phyloP scores from a whole-genome alignment of 345 rosid genomes.

The Pseudoturritis turrita region DNA sequence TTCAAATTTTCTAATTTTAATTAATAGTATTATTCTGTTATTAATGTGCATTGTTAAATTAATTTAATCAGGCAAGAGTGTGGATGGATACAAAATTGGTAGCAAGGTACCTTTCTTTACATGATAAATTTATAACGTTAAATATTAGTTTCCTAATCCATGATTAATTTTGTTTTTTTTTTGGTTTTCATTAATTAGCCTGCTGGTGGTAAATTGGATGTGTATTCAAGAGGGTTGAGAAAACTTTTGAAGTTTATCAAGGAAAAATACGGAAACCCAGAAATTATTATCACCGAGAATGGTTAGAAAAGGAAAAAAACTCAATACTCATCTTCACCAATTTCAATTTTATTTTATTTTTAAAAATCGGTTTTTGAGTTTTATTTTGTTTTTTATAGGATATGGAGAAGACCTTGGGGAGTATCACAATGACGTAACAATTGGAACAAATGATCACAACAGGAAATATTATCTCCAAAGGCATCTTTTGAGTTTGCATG shows the following conservation, averaged over 20 bases:
- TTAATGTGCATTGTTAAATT: neutral
- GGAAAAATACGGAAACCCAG: constrained; percentile 35
- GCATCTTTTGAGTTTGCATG: constrained; percentile 24
- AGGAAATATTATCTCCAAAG: constrained; percentile 29
- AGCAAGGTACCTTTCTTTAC: constrained; percentile 21
- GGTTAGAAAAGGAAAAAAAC: constrained; percentile 27
- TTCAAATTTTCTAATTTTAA: neutral
- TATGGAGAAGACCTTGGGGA: constrained; percentile 26
- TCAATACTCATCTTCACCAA: neutral
- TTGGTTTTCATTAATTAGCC: neutral
- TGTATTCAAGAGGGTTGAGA: constrained; percentile 29
- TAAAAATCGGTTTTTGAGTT: neutral
- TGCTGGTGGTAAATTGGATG: constrained; percentile 23
- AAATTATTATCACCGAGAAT: constrained; percentile 43
- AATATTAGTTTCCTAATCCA: neutral
- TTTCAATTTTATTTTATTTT: neutral
- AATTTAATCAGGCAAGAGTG: constrained; percentile 14
- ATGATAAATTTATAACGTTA: neutral
- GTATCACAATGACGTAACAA: neutral
- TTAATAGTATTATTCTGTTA: neutral
- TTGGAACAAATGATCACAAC: constrained; percentile 25
- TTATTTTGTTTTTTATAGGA: constrained; percentile 1
- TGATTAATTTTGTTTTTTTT: neutral
- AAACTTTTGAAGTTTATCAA: constrained; percentile 38
- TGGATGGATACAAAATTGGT: constrained; percentile 21